Evolutionary conservation across 805 yeast species (phyloP).

Genomic region (Candida taoyuanica): DNA sequence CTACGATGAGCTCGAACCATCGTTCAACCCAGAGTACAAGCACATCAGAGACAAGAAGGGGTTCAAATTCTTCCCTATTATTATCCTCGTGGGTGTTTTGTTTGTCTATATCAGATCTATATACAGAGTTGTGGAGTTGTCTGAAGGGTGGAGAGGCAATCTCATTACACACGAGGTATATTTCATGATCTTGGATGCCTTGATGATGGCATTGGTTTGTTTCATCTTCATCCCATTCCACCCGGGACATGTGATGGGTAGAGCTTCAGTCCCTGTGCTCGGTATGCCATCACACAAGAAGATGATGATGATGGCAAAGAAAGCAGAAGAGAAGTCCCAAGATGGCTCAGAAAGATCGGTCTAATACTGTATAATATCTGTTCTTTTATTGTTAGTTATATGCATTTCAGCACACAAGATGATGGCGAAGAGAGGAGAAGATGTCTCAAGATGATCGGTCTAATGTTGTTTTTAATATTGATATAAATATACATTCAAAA

Average conservation of each 20-base stretch:
- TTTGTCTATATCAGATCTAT: slow-evolving; percentile 63
- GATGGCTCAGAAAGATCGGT: neutral
- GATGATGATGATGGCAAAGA: slow-evolving; percentile 2
- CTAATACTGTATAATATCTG: no score
- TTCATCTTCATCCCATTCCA: slow-evolving; percentile 48
- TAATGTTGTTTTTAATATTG: neutral
- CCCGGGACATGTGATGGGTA: slow-evolving; percentile 55
- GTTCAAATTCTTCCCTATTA: slow-evolving; percentile 36
- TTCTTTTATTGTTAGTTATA: no score
- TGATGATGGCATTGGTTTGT: slow-evolving; percentile 53
- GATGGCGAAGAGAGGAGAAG: no score
- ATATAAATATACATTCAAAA: no score
- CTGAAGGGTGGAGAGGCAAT: slow-evolving; percentile 67
- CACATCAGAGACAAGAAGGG: slow-evolving; percentile 3
- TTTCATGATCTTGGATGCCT: slow-evolving; percentile 58
- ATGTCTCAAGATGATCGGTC: no score
- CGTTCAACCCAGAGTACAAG: slow-evolving; percentile 6
- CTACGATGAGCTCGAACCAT: slow-evolving; percentile 2
- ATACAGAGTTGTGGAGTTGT: slow-evolving; percentile 68
- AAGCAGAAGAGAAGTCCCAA: neutral
- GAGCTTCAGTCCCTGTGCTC: slow-evolving; percentile 4
- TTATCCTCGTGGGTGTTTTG: slow-evolving; percentile 42
- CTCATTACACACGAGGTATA: slow-evolving; percentile 58
- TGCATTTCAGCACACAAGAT: no score
- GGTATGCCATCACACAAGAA: slow-evolving; percentile 10